Evolutionary conservation across 305 asterid species (phyloP), one percentile per base, ranked within the genome.

Genomic region (Euphrasia arctica): DNA sequence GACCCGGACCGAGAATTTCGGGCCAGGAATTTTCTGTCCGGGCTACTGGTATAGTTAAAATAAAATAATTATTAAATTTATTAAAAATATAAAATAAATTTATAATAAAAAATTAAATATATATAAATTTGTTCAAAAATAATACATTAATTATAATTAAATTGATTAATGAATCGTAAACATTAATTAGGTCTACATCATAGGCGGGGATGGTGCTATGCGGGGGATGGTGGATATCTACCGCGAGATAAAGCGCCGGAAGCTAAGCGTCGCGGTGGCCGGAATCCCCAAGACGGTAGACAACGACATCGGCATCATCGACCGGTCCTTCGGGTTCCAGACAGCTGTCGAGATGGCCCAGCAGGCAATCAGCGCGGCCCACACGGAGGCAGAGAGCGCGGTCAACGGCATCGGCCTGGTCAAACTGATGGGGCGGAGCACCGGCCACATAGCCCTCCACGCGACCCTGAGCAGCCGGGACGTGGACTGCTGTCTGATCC

Each of bases 161-260:
- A 25, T 25, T 25, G 27, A 25, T 25, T 25, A 25, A 25, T 25
- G 27, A 25, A 25, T 25, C 15, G 28, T 32, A 36, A 4, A 32
- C 12, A 45, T 77, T 25, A 0, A 32, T 32, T 32, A 89, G 91
- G 58, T 88, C n/a, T 90, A 80, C 79, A 82, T 90, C 41, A 75
- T 90, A 43, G 96, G 97, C 10, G 97, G 97, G 45, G 96, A 85
- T 41, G 97, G 96, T 58, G 78, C 96, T 2, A 80, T 88, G 96
- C 92, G 90, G 0, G 95, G 95, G 8, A 82, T 83, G 78, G 80
- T 81, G 12, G 74, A 63, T 62, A 84, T 88, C 59, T 85, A 76
- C 70, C 74, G 84, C 1, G 97, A 90, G 65, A 75, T 85, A 22
- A 81, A 73, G 59, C 65, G 69, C 25, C 74, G 81, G 4, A 82